phyloP scores from a whole-genome alignment of 257 asterid genomes.

The Jasminum sambac region DNA sequence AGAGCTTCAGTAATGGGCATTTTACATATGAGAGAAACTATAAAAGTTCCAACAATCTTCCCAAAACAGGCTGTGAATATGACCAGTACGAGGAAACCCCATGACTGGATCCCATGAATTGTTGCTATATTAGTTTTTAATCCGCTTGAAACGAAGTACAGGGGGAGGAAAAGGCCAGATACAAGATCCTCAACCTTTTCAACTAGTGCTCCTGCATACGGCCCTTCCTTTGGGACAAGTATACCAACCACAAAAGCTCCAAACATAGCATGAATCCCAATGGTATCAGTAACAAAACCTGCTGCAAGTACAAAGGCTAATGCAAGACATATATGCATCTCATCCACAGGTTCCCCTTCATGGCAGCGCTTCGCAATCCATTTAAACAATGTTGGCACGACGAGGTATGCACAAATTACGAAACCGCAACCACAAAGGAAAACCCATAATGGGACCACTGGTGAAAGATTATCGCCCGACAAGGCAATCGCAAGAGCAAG shows the following conservation, averaged over 20 bases:
- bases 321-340: slow-evolving; percentile 61
- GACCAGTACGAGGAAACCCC: slow-evolving; percentile 79
- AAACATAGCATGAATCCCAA: slow-evolving; percentile 83
- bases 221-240: slow-evolving; percentile 81
- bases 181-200: slow-evolving; percentile 89
- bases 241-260: slow-evolving; percentile 85
- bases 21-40: slow-evolving; percentile 51
- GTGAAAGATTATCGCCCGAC: slow-evolving; percentile 47
- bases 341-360: slow-evolving; percentile 73
- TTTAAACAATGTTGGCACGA: slow-evolving; percentile 54
- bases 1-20: slow-evolving; percentile 58
- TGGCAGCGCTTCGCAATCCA: slow-evolving; percentile 62
- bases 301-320: slow-evolving; percentile 67
- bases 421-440: slow-evolving; percentile 53
- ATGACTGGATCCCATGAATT: slow-evolving; percentile 66
- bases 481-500: slow-evolving; percentile 62
- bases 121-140: slow-evolving; percentile 76
- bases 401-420: slow-evolving; percentile 34
- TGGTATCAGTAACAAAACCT: slow-evolving; percentile 59
- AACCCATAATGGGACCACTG: slow-evolving; percentile 48
- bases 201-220: slow-evolving; percentile 71
- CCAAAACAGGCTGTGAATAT: slow-evolving; percentile 74
- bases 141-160: slow-evolving; percentile 85
- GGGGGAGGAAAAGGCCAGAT: slow-evolving; percentile 72
- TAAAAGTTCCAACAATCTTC: slow-evolving; percentile 65